These are phyloP conservation scores for Euphorbia peplus DNA, from an alignment of 345 rosid genomes.

Conservation along the genomic window DNA sequence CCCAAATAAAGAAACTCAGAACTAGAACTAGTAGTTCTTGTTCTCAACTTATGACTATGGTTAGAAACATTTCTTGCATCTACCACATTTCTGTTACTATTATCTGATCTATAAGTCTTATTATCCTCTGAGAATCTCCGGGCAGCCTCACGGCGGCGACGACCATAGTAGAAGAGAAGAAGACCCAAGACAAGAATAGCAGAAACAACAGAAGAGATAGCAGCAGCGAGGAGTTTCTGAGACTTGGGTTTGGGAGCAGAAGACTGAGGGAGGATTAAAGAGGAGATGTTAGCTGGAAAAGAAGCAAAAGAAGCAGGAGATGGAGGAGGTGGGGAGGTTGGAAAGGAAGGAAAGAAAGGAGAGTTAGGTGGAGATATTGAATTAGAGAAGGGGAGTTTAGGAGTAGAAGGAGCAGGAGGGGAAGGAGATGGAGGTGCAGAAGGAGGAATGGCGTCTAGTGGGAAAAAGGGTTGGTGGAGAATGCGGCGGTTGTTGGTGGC, in stretches of 20 bases:
- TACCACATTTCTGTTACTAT: constrained; percentile 20
- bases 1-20: constrained; percentile 92
- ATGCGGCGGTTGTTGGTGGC: constrained; percentile 45
- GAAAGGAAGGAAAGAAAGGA: constrained; percentile 75
- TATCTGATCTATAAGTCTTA: constrained; percentile 40
- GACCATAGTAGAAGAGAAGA: constrained; percentile 45
- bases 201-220: constrained; percentile 49
- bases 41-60: constrained; percentile 37
- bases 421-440: constrained; percentile 41
- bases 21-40: constrained; percentile 41
- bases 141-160: constrained; percentile 28
- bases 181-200: constrained; percentile 26
- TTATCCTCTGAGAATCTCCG: constrained; percentile 41
- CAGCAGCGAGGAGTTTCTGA: constrained; percentile 44
- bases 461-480: constrained; percentile 76
- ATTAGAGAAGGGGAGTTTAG: constrained; percentile 50
- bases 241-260: constrained; percentile 42
- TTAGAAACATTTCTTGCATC: constrained; percentile 3
- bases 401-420: constrained; percentile 31
- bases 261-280: constrained; percentile 70
- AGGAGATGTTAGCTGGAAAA: constrained; percentile 91
- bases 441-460: constrained; percentile 44
- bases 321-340: constrained; percentile 65
- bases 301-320: constrained; percentile 66
- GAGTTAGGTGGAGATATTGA: constrained; percentile 41